Evolutionary conservation across 495 filamentous ascomycete genomes (phyloP), one percentile per base, ranked within the genome.

Genomic region (Penicillium bialowiezense): DNA sequence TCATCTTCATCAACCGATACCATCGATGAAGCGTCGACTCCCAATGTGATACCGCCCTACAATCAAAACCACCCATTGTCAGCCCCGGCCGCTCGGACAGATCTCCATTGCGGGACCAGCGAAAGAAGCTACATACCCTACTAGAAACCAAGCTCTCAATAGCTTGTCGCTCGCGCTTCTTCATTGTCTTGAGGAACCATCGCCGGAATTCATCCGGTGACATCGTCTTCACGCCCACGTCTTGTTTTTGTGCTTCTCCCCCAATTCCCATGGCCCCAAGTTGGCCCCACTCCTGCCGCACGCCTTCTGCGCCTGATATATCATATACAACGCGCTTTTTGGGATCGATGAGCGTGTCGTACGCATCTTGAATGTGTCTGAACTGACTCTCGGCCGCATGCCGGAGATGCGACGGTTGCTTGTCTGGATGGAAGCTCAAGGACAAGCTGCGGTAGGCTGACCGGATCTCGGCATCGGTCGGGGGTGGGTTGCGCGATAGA

Each of bases 341-440:
- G n/a, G 75, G 73, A 48, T 84, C 74, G 17, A 73, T 69, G 5
- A 85, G 67, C 1, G 73, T 76, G 55, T 81, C 77, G 29, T 81
- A 82, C 5, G 81, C 81, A 5, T 69, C 65, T 17, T 74, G 68
- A 33, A 81, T 76, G 20, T 62, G 58, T 23, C 58, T 70, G 28
- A 82, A 80, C 17, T 82, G 73, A 15, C 48, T 63, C 23, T 69
- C 63, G 7, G 81, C 79, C 3, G 71, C 60, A 10, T 74, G 64
- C 21, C 64, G 73, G 26, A 74, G 59, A 26, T 75, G 63, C 14
- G 70, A 44, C 2, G 81, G 76, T 45, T 82, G 79, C 45, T 77
- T 79, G 52, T 85, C 81, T 9, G 80, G 77, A 45, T 82, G 77
- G 41, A 85, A 80, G 35, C 72, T 73, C n/a, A 79, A 72, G 18